Conservation (phyloP, 495 filamentous ascomycete species). For the Neurospora terricola region DNA sequence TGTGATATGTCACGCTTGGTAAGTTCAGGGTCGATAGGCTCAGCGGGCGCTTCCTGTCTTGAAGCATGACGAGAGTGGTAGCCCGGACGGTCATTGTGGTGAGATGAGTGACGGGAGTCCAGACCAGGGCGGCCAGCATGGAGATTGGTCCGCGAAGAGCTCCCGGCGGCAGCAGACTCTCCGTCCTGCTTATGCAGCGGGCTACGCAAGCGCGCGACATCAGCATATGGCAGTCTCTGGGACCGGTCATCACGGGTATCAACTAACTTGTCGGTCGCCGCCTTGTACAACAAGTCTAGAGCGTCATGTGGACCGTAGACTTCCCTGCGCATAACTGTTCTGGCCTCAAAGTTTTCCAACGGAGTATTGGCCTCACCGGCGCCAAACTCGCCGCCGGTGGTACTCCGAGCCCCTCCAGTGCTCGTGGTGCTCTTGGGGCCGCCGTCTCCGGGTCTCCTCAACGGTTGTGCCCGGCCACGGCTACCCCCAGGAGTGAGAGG, state of each 20-base stretch:
- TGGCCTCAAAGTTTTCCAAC: conserved; percentile 49
- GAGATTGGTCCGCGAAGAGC: conserved; percentile 9
- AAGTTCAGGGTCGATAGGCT: conserved; percentile 29
- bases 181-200: conserved; percentile 17
- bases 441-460: conserved; percentile 38
- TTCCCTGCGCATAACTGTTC: conserved; percentile 51
- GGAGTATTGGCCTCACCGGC: conserved; percentile 33
- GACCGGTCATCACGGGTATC: conserved; percentile 6
- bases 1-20: conserved; percentile 18
- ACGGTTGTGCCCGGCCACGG: conserved; percentile 45
- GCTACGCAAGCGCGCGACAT: conserved; percentile 6
- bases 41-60: conserved; percentile 10
- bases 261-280: conserved; percentile 49
- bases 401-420: conserved; percentile 8
- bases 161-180: conserved; percentile 3
- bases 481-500: conserved; percentile 56
- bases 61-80: conserved; percentile 14
- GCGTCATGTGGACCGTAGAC: conserved; percentile 63
- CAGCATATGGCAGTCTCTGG: conserved; percentile 8
- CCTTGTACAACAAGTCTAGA: conserved; percentile 59
- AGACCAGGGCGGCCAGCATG: conserved; percentile 9
- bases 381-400: conserved; percentile 33
- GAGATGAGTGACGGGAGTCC: conserved; percentile 12
- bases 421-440: conserved; percentile 18
- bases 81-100: conserved; percentile 6